A percentile compares a stretch with the other conserved stretches of the same genome.
Evolutionary conservation across 352 stramenopile genomes (phyloP).

Genomic region (Phytophthora sp.): DNA sequence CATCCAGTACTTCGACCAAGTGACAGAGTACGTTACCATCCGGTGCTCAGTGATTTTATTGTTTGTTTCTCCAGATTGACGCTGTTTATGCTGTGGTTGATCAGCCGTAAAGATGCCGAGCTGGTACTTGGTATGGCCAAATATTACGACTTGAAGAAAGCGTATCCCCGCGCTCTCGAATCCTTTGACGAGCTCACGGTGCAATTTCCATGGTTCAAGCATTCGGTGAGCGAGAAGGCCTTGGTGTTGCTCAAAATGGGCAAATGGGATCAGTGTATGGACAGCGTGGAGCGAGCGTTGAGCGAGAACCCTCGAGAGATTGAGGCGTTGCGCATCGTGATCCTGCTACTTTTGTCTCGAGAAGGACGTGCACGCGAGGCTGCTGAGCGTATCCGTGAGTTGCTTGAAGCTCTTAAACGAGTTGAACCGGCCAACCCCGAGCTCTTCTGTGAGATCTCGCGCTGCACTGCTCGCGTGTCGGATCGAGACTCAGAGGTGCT

Average conservation of each 20-base stretch:
- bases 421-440: constrained; percentile 73
- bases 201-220: constrained; percentile 83
- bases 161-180: constrained; percentile 67
- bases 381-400: constrained; percentile 58
- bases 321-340: constrained; percentile 70
- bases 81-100: neutral
- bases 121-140: constrained; percentile 75
- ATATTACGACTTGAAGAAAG: constrained; percentile 79
- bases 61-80: neutral
- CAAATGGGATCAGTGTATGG: constrained; percentile 86
- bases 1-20: constrained; percentile 74
- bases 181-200: constrained; percentile 79
- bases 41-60: too few species aligned
- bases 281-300: constrained; percentile 77
- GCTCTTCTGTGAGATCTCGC: constrained; percentile 67
- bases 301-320: constrained; percentile 71
- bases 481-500: constrained; percentile 72
- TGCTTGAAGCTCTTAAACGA: constrained; percentile 74
- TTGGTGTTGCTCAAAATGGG: constrained; percentile 85
- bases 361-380: constrained; percentile 65
- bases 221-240: constrained; percentile 83
- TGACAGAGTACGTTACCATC: constrained; percentile 66
- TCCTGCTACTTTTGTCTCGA: constrained; percentile 72
- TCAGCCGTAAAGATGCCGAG: constrained; percentile 72
- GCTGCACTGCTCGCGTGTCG: constrained; percentile 68